Conservation (phyloP, 106 monocot species). For the Dioscorea alata region DNA sequence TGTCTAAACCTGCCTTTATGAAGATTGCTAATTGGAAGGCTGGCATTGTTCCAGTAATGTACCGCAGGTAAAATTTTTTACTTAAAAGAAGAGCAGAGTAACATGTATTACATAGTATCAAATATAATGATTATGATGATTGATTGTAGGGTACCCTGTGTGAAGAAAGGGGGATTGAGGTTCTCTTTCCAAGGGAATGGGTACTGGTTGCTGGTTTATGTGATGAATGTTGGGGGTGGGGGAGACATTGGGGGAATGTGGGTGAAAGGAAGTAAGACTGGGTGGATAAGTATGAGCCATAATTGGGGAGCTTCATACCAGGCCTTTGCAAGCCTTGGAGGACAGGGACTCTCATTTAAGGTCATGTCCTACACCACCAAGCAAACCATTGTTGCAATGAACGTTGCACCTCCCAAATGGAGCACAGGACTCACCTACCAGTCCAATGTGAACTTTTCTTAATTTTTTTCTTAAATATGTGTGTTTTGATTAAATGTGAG, state of each 20-base stretch:
- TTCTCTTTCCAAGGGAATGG: slow-evolving; percentile 74
- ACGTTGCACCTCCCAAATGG: slow-evolving; percentile 72
- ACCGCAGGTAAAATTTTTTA: slow-evolving; percentile 25
- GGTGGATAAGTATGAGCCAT: slow-evolving; percentile 65
- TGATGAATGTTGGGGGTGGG: slow-evolving; percentile 63
- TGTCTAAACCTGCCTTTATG: slow-evolving; percentile 83
- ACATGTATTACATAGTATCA: too few relatives aligned
- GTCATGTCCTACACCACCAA: slow-evolving; percentile 49
- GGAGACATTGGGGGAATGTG: slow-evolving; percentile 50
- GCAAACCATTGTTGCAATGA: slow-evolving; percentile 35
- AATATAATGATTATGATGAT: too few relatives aligned
- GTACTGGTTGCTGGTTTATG: slow-evolving; percentile 76
- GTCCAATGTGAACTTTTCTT: slow-evolving; percentile 23
- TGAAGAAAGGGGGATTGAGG: slow-evolving; percentile 54
- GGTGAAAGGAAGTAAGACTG: slow-evolving; percentile 50
- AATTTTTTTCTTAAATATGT: background rate
- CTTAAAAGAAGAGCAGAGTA: too few relatives aligned
- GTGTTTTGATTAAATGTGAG: too few relatives aligned
- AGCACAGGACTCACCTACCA: slow-evolving; percentile 53
- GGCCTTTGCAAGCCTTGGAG: slow-evolving; percentile 38
- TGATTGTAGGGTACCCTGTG: slow-evolving; percentile 48
- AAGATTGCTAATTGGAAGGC: slow-evolving; percentile 60
- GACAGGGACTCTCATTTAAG: slow-evolving; percentile 55
- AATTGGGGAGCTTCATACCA: slow-evolving; percentile 87
- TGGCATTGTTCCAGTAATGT: slow-evolving; percentile 78